phyloP scores from a whole-genome alignment of 2,329 filamentous ascomycete species.

The Exophiala spinifera region DNA sequence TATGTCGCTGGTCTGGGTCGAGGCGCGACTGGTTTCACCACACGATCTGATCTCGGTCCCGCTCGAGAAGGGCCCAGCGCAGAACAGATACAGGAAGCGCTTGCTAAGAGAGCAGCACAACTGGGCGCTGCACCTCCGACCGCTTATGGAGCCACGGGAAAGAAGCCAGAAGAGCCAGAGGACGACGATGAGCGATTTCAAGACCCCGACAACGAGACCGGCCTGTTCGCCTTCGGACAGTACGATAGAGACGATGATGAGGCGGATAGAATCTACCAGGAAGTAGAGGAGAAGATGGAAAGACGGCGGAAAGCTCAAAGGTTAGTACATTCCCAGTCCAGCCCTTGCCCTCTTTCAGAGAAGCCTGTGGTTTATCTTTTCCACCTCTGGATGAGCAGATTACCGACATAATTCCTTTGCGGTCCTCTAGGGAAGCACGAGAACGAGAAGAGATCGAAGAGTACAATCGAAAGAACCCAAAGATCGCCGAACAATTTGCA shows the following conservation, averaged over 20 bases:
- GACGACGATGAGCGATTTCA: constrained; percentile 81
- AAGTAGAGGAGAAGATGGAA: constrained; percentile 97
- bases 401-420: constrained; percentile 66
- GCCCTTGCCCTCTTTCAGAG: constrained; percentile 13
- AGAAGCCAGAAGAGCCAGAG: constrained; percentile 65
- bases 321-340: constrained; percentile 56
- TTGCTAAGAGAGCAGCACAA: constrained; percentile 86
- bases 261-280: constrained; percentile 91
- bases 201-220: constrained; percentile 95
- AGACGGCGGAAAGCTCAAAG: constrained; percentile 79
- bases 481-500: constrained; percentile 96
- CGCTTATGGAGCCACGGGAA: constrained; percentile 63
- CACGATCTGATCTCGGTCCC: constrained; percentile 90
- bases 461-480: constrained; percentile 95
- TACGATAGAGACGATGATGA: constrained; percentile 98
- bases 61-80: constrained; percentile 93
- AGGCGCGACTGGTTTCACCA: constrained; percentile 97
- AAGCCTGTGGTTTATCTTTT: constrained; percentile 62
- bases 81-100: constrained; percentile 96
- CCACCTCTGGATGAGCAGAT: constrained; percentile 66
- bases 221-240: constrained; percentile 88
- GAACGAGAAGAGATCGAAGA: constrained; percentile 89
- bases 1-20: constrained; percentile 95
- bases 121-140: constrained; percentile 70
- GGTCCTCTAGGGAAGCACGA: constrained; percentile 77